Base-by-base conservation (phyloP, 495 filamentous ascomycete species). In the Penicillium macrosclerotiorum region DNA sequence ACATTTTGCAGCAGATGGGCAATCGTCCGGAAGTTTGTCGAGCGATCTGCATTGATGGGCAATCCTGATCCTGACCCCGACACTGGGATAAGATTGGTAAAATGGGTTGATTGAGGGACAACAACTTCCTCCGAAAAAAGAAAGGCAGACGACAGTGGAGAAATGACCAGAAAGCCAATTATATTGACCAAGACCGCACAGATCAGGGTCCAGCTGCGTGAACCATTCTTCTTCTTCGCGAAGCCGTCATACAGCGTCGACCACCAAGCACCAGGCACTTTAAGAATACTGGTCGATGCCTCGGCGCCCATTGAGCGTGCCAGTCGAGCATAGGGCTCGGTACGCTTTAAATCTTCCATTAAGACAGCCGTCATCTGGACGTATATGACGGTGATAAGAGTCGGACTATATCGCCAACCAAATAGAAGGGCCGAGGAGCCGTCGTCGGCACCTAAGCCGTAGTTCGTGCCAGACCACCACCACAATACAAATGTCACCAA, bases 61-160 rank as follows among this genome's bases (percentile, higher is more conserved):
- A 61, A 13, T 24, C 51, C 45, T 3, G 54, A 54, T 11, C 44
- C 13, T 0, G 30, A 4, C 2, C 13, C 8, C 7, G 30, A 4
- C 2, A 18, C 8, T 6, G 58, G 58, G 3, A 24, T 13, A 3
- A 68, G 41, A 8, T 41, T 35, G 7, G 34, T 23, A 34, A 71
- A 69, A 4, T 52, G 47, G 2, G 25, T 37, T 14, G 45, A 14
- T 22, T 51, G 24, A 1, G 58, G 53, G 3, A 69, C 52, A 5
- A 45, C 13, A 4, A 61, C 23, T 6, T 62, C 52, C 12, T 62
- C 53, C 3, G 57, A 54, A 16, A 8, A 48, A 5, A 72, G 35
- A 7, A 60, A 59, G 13, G 60, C 62, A 13, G 66, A 64, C 0
- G 68, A 72, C 1, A 69, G 52, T 8, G 68, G 46, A 0, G 63